Evolutionary conservation across 768 basidiomycete genomes (phyloP).

Genomic region (Mycena crocata): DNA sequence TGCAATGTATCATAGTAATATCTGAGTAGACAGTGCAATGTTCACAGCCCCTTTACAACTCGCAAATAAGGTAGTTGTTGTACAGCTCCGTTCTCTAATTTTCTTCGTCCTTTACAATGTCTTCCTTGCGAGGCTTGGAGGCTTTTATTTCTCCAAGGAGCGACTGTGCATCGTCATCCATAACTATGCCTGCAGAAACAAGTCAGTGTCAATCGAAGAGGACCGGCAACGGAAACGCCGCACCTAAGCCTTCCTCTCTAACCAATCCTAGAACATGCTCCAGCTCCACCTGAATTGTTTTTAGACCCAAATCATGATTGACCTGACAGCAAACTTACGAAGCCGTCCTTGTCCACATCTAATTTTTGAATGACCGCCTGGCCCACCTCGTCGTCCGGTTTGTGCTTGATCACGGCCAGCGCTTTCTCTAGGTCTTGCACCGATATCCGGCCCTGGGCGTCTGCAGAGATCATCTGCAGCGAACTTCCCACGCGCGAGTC

Average conservation of each 20-base stretch:
- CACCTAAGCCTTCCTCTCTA: constrained; percentile 87
- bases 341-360: constrained; percentile 96
- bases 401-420: constrained; percentile 92
- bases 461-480: constrained; percentile 87
- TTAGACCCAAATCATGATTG: background rate
- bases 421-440: constrained; percentile 92
- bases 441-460: constrained; percentile 89
- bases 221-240: constrained; percentile 31
- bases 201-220: constrained; percentile 22
- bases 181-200: constrained; percentile 87
- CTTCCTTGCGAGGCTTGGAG: constrained; percentile 90
- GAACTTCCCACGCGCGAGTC: constrained; percentile 88
- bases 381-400: constrained; percentile 89
- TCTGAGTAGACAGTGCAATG: background rate
- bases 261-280: constrained; percentile 94
- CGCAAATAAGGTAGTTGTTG: constrained; percentile 1
- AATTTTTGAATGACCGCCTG: constrained; percentile 91
- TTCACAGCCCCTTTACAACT: background rate
- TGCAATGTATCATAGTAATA: constrained; percentile 24
- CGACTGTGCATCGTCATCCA: constrained; percentile 87
- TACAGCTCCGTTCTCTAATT: constrained; percentile 18
- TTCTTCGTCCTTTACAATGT: constrained; percentile 81
- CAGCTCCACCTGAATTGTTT: constrained; percentile 67
- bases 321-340: constrained; percentile 47
- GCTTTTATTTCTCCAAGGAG: constrained; percentile 87